Percentiles rank a stretch among this genome's conserved stretches.
Conservation (phyloP, 2,329 filamentous ascomycete genomes). For the Clonostachys solani region DNA sequence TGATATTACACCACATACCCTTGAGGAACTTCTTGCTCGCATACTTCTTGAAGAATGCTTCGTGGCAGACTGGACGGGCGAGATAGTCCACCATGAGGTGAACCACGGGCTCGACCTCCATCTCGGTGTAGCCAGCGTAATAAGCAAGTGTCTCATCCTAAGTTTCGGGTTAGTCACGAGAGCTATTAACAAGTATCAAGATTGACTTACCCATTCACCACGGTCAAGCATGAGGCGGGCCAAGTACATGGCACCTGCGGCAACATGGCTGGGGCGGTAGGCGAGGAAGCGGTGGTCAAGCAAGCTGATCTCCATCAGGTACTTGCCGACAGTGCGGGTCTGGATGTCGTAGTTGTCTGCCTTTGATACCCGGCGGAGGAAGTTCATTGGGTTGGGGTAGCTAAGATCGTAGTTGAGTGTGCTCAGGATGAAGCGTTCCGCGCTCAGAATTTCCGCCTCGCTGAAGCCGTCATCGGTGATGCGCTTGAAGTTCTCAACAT, state of each 20-base stretch:
- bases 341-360: slow-evolving; percentile 99
- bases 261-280: slow-evolving; percentile 84
- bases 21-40: slow-evolving; percentile 99
- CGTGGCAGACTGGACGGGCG: slow-evolving; percentile 81
- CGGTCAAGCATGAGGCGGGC: slow-evolving; percentile 86
- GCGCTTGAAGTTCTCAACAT: slow-evolving; percentile 94
- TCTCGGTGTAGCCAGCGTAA: slow-evolving; percentile 90
- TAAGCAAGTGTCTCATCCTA: slow-evolving; percentile 81
- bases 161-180: slow-evolving; percentile 18
- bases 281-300: slow-evolving; percentile 92
- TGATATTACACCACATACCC: slow-evolving; percentile 53
- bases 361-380: slow-evolving; percentile 96
- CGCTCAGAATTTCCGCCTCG: slow-evolving; percentile 90
- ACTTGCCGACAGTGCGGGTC: slow-evolving; percentile 94
- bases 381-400: slow-evolving; percentile 99
- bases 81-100: slow-evolving; percentile 96
- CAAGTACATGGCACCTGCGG: slow-evolving; percentile 92
- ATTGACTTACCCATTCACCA: slow-evolving; percentile 75
- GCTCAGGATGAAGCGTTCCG: slow-evolving; percentile 90
- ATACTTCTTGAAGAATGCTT: slow-evolving; percentile 99
- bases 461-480: slow-evolving; percentile 96
- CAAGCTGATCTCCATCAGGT: slow-evolving; percentile 94
- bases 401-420: slow-evolving; percentile 95
- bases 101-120: slow-evolving; percentile 89
- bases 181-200: background rate